phyloP scores from a whole-genome alignment of 2,329 filamentous ascomycete species.

The Ophiostoma piceae region DNA sequence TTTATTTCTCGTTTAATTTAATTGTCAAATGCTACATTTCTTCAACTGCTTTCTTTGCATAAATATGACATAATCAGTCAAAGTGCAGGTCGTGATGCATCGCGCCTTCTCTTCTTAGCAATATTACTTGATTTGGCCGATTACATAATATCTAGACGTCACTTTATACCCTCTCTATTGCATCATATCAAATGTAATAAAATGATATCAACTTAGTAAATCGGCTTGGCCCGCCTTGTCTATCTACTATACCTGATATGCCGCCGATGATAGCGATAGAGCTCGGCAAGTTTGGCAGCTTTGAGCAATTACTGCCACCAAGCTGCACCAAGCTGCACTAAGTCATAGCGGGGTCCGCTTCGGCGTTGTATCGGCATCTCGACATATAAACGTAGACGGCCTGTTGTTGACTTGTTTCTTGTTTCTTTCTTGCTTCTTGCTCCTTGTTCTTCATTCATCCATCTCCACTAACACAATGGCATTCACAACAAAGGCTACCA shows the following conservation, averaged over 20 bases:
- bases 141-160: background rate
- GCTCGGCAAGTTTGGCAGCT: conserved; percentile 13
- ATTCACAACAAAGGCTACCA: conserved; percentile 83
- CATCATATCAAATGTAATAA: background rate
- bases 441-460: background rate
- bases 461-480: conserved; percentile 51
- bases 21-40: background rate
- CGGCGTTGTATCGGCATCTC: conserved; percentile 24
- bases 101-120: conserved; percentile 8
- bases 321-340: background rate
- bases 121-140: conserved; percentile 5
- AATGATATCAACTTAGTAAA: background rate
- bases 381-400: background rate
- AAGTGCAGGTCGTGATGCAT: background rate
- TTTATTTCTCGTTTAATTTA: background rate
- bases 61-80: background rate
- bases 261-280: conserved; percentile 1
- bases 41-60: no score
- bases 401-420: no score
- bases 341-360: conserved; percentile 21
- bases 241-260: background rate
- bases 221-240: background rate
- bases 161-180: background rate
- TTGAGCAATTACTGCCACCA: background rate
- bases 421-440: background rate